Conservation (phyloP, 768 basidiomycete species). For the Tylopilus plumbeoviolaceoides region DNA sequence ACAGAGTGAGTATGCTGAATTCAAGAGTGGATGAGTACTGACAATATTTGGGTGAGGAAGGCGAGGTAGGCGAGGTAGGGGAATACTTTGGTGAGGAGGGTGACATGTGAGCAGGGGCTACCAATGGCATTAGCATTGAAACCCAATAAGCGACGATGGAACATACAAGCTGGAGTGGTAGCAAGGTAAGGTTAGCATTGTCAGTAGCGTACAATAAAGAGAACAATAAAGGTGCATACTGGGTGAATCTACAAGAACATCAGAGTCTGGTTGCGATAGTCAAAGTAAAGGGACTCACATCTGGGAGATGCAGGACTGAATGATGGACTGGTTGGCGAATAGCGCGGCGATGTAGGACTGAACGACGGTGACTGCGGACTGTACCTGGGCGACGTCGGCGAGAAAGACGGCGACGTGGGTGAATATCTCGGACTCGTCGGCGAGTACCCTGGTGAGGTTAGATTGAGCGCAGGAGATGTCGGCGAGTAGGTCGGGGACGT, state of each 20-base stretch:
- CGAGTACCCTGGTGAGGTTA: slow-evolving; percentile 71
- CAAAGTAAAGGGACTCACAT: slow-evolving; percentile 47
- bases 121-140: slow-evolving; percentile 7
- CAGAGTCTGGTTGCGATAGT: background rate
- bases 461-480: slow-evolving; percentile 77
- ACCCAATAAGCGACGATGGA: background rate
- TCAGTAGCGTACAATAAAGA: slow-evolving; percentile 22
- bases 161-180: slow-evolving; percentile 57
- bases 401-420: slow-evolving; percentile 80
- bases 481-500: slow-evolving; percentile 88
- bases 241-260: slow-evolving; percentile 58
- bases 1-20: slow-evolving; percentile 10
- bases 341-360: slow-evolving; percentile 85
- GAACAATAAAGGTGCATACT: slow-evolving; percentile 47
- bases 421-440: slow-evolving; percentile 80
- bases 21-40: slow-evolving; percentile 27
- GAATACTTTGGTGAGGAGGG: slow-evolving; percentile 92
- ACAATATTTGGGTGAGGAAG: slow-evolving; percentile 92
- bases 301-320: slow-evolving; percentile 93
- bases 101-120: slow-evolving; percentile 78
- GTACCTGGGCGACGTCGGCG: slow-evolving; percentile 79
- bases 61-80: slow-evolving; percentile 89
- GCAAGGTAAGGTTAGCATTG: background rate
- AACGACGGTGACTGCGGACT: slow-evolving; percentile 90
- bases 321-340: slow-evolving; percentile 86